These are phyloP conservation scores for Talaromyces marneffei DNA, from an alignment of 2,329 filamentous ascomycete genomes.

Conservation along the genomic window DNA sequence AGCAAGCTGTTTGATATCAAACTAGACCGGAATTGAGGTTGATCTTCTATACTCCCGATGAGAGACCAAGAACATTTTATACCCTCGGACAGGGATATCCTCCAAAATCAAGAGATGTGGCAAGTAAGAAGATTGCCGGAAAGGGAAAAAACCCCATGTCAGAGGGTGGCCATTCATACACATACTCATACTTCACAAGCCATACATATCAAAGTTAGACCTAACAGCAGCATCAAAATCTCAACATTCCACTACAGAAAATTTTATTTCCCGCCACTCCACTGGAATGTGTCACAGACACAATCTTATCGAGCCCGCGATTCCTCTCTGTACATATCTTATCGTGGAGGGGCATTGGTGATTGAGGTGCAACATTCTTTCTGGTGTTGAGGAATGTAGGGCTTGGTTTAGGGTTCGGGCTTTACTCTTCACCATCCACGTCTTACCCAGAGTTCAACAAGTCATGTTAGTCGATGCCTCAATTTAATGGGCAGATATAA, in stretches of 20 bases:
- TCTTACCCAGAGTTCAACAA: not conserved
- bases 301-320: not conserved
- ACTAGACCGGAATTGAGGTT: not conserved
- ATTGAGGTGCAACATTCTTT: not conserved
- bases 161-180: not conserved
- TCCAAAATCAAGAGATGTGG: not conserved
- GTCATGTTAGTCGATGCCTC: not conserved
- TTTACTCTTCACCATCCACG: not conserved
- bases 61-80: not conserved
- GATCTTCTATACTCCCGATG: not conserved
- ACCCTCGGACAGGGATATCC: not conserved
- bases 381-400: constrained; percentile 1
- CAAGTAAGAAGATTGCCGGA: not conserved
- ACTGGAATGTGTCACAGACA: not conserved
- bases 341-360: not conserved
- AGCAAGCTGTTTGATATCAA: not conserved
- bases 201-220: not conserved
- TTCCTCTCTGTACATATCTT: not conserved
- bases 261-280: not conserved
- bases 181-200: not conserved
- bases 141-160: not conserved
- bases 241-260: not conserved
- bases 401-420: not conserved
- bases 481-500: not conserved
- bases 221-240: too few species aligned